Base-by-base conservation (phyloP, 2,329 filamentous ascomycete species). In the Botrytis galanthina region DNA sequence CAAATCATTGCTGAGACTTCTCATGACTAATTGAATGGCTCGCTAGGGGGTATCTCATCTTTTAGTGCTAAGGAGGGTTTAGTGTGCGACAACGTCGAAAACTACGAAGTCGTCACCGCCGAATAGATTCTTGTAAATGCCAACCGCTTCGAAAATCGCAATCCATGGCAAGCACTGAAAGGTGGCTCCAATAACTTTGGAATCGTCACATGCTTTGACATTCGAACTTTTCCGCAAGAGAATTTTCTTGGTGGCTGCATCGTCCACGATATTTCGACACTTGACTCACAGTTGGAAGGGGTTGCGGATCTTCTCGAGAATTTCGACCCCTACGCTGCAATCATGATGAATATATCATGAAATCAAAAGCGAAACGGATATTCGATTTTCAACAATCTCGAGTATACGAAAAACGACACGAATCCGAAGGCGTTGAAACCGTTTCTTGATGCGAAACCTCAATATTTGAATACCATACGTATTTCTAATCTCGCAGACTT, bases 131-230 rank as follows among this genome's bases (percentile, higher is more conserved):
- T 68, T 39, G 20, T 72, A 10, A 37, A 67, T 12, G 51, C 44
- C 10, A 67, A 59, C 14, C 14, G 32, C 29, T 4, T 29, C 16
- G 2, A 60, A 4, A 66, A 72, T 46, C 35, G 32, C 9, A 51
- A 60, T 32, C 51, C 61, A 8, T 72, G 42, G 22, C n/a, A 42
- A 57, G 61, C 70, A 10, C 70, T 67, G 4, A 60, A 60, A 60
- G 62, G 39, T 18, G 51, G 39, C 5, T 59, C 32, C 6, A 66
- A 51, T 0, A 72, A 68, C 5, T 72, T 61, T 37, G 70, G 37
- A 8, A 68, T 87, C 73, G 83, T 87, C 16, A 86, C 85, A 9
- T 20, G 29, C 10, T 67, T 66, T 26, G 29, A 59, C 37, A 59
- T 67, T 12, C 62, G 51, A 66, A 48, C 29, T 10, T 69, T 62